Evolutionary conservation across 1,284 basidiomycete species (phyloP).

Genomic region (Earliella scabrosa): DNA sequence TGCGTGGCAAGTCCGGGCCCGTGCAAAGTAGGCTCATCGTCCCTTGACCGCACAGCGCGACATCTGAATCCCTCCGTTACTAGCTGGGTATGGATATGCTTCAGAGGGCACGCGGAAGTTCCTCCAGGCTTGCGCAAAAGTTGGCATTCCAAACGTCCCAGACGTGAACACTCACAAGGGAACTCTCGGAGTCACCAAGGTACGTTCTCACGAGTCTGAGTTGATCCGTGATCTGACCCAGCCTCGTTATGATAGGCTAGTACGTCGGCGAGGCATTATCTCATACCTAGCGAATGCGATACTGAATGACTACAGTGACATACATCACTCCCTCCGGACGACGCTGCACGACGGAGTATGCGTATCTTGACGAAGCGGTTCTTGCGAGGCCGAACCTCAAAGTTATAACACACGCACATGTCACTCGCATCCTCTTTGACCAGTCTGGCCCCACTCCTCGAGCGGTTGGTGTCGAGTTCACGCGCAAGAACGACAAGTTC

Average conservation of each 20-base stretch:
- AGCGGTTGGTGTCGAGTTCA: slow-evolving; percentile 67
- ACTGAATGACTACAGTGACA: no score
- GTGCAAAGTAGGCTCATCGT: slow-evolving; percentile 39
- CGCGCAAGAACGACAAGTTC: slow-evolving; percentile 41
- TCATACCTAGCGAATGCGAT: no score
- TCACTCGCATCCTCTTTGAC: slow-evolving; percentile 64
- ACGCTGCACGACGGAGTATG: slow-evolving; percentile 64
- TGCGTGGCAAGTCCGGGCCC: slow-evolving; percentile 53
- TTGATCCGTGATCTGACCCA: no score
- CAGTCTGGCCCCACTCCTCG: slow-evolving; percentile 41
- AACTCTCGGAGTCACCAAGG: slow-evolving; percentile 55
- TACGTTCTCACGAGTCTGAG: slow-evolving; percentile 37
- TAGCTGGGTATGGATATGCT: slow-evolving; percentile 37
- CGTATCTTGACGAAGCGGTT: slow-evolving; percentile 67
- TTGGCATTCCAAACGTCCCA: slow-evolving; percentile 51
- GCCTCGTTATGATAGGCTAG: no score
- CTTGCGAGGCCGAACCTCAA: slow-evolving; percentile 65
- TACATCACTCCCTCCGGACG: slow-evolving; percentile 54
- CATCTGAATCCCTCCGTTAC: neutral
- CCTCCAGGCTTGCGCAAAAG: slow-evolving; percentile 48
- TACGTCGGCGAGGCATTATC: no score
- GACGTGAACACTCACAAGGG: slow-evolving; percentile 58
- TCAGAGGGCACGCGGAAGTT: slow-evolving; percentile 47
- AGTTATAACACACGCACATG: slow-evolving; percentile 55
- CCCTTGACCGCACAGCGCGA: neutral